Base-by-base conservation (phyloP, 495 filamentous ascomycete genomes). In the Penicillium psychrofluorescens region DNA sequence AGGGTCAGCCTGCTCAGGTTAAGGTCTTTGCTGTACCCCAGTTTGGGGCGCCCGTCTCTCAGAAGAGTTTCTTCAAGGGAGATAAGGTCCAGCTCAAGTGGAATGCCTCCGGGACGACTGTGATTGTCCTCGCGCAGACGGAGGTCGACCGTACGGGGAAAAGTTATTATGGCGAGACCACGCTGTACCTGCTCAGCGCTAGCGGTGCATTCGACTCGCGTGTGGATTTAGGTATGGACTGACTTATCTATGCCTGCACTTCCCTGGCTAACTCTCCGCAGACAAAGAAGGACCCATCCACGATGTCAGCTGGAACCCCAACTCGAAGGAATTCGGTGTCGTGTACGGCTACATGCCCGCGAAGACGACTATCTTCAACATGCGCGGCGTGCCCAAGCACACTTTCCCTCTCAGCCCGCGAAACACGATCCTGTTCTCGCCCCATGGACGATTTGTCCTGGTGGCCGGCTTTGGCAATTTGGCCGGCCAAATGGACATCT, bases 281-380 rank as follows among this genome's bases (percentile, higher is more conserved):
- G 92, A 98, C 74, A 97, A 96, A 67, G 90, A 97, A 59, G 92
- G 92, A 1, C 92, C 92, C 12, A 97, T 98, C 51, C 91, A 98
- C 64, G 92, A 98, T 57, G 92, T 98, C 33, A 77, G 85, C n/a
- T 98, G 92, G 92, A 95, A 88, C 11, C 89, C 92, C 14, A 95
- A 90, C 64, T 91, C 87, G 31, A 91, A 88, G 67, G 89, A 95
- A 63, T 98, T 98, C 56, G 92, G 88, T 51, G 92, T 98, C 14
- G 80, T 95, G 14, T 98, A 98, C 59, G 92, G 92, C 38, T 96
- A 86, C 63, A 98, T 95, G 86, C 92, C 92, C 10, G 88, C 94
- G 13, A 97, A 96, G 71, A 92, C 92, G 2, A 95, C 89, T 41
- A 88, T 97, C 49, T 98, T 96, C 77, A 95, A 95, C 63, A 74